Conservation (phyloP, 139 green algal species). For the Nannochloris sp. region DNA sequence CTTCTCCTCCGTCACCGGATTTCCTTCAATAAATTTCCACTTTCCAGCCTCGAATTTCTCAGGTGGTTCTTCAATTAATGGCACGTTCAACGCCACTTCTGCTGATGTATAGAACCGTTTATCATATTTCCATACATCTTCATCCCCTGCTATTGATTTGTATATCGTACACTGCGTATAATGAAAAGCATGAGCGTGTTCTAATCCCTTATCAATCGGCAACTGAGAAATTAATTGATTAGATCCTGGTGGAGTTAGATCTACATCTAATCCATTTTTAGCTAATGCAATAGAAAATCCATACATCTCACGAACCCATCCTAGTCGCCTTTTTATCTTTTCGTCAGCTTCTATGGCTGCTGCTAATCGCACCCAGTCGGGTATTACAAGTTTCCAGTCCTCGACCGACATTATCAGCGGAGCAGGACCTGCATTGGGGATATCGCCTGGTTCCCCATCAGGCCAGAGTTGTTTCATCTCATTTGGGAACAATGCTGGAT, state of each 20-base stretch:
- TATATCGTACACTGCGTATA: slow-evolving; percentile 75
- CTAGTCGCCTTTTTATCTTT: slow-evolving; percentile 46
- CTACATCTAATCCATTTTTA: slow-evolving; percentile 26
- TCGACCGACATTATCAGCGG: slow-evolving; percentile 53
- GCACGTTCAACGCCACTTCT: slow-evolving; percentile 46
- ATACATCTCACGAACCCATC: slow-evolving; percentile 90
- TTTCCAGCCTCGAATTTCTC: slow-evolving; percentile 14
- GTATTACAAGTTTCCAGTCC: slow-evolving; percentile 48
- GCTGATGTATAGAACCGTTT: slow-evolving; percentile 54
- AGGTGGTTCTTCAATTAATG: slow-evolving; percentile 38
- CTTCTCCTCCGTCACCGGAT: slow-evolving; percentile 39
- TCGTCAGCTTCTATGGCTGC: slow-evolving; percentile 65
- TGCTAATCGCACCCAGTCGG: slow-evolving; percentile 70
- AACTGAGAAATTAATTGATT: slow-evolving; percentile 72
- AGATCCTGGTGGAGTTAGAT: slow-evolving; percentile 32
- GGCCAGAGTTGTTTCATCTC: slow-evolving; percentile 19
- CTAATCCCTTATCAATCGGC: slow-evolving; percentile 63
- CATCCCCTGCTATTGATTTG: slow-evolving; percentile 25
- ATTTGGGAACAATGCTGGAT: slow-evolving; percentile 27
- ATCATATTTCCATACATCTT: slow-evolving; percentile 76
- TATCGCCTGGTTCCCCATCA: neutral
- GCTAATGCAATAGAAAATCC: slow-evolving; percentile 49
- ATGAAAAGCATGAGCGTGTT: slow-evolving; percentile 66
- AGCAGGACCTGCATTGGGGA: slow-evolving; percentile 52
- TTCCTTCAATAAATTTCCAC: slow-evolving; percentile 55